phyloP scores from a whole-genome alignment of 106 monocot species.

The Platanthera guangdongensis region DNA sequence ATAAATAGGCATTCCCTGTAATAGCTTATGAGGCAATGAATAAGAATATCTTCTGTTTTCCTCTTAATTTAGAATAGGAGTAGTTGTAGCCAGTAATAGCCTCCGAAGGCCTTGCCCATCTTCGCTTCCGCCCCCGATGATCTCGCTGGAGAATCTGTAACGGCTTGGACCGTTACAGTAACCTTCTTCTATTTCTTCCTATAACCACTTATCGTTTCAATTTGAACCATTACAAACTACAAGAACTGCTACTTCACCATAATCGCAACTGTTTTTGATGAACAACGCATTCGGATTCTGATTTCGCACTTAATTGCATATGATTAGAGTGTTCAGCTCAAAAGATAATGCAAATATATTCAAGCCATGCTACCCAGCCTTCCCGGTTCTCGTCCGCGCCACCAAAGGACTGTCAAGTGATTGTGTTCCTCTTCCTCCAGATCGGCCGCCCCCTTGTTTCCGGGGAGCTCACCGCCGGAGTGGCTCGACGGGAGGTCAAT shows the following conservation, averaged over 20 bases:
- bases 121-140: too few species aligned
- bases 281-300: not conserved
- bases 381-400: constrained; percentile 18
- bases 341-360: not conserved
- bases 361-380: constrained; percentile 2
- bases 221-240: not conserved
- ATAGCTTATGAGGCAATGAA: too few species aligned
- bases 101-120: too few species aligned
- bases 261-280: not conserved
- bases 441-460: constrained; percentile 87
- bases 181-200: not conserved
- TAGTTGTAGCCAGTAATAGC: too few species aligned
- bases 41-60: too few species aligned
- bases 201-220: not conserved
- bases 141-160: too few species aligned
- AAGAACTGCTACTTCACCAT: not conserved
- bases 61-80: too few species aligned
- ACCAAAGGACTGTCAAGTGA: constrained; percentile 71
- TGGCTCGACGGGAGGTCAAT: constrained; percentile 94
- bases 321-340: not conserved
- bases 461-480: constrained; percentile 77
- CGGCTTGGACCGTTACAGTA: too few species aligned
- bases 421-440: constrained; percentile 78
- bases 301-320: not conserved
- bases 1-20: too few species aligned